These are phyloP conservation scores for Lavandula angustifolia DNA, from an alignment of 257 asterid genomes.

Conservation along the genomic window DNA sequence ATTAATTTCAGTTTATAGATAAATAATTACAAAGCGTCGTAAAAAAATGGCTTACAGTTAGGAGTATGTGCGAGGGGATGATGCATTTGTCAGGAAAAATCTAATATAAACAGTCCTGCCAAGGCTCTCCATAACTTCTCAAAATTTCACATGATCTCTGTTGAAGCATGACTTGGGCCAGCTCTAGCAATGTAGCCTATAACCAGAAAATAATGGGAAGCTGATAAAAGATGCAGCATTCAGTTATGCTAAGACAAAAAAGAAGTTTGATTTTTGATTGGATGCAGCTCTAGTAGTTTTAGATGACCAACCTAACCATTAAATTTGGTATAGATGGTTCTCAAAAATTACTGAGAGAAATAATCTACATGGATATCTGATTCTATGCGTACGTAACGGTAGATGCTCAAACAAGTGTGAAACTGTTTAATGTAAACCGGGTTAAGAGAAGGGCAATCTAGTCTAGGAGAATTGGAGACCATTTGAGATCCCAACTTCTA, in stretches of 20 bases:
- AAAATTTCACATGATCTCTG: slow-evolving; percentile 34
- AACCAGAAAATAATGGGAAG: slow-evolving; percentile 34
- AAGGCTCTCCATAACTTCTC: slow-evolving; percentile 44
- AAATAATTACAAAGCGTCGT: slow-evolving; percentile 39
- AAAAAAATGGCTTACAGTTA: slow-evolving; percentile 54
- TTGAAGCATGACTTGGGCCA: slow-evolving; percentile 25
- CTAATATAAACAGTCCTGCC: slow-evolving; percentile 51
- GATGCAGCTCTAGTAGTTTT: slow-evolving; percentile 1
- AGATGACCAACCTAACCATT: background rate
- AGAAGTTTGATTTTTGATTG: slow-evolving; percentile 12
- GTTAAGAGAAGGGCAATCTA: background rate
- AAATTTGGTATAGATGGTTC: background rate
- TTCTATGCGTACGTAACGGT: background rate
- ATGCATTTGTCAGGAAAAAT: slow-evolving; percentile 53
- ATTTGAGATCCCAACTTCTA: background rate
- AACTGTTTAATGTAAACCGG: background rate
- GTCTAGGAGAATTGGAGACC: background rate
- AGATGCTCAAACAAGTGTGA: background rate
- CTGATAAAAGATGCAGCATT: slow-evolving; percentile 8
- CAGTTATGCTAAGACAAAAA: background rate
- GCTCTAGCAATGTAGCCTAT: slow-evolving; percentile 25
- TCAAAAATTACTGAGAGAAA: too few relatives aligned
- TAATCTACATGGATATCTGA: too few relatives aligned
- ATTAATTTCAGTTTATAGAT: slow-evolving; percentile 27
- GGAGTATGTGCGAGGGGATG: slow-evolving; percentile 42